phyloP scores from a whole-genome alignment of 148 eudicot genomes.

The Oxyria digyna region DNA sequence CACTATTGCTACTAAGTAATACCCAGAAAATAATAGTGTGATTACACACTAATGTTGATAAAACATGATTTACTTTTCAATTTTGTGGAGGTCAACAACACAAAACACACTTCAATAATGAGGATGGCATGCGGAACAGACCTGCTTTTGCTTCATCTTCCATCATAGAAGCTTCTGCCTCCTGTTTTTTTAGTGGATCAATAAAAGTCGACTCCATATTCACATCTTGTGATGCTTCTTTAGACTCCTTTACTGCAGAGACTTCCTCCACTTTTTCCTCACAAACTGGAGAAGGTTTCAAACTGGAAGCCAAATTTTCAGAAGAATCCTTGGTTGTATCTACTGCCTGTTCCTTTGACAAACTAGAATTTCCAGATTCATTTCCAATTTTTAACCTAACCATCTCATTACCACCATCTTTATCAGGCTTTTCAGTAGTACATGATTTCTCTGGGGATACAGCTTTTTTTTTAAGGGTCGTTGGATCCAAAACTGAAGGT shows the following conservation, averaged over 20 bases:
- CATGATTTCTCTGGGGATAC: slow-evolving; percentile 16
- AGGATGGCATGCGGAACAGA: slow-evolving; percentile 5
- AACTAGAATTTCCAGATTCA: slow-evolving; percentile 22
- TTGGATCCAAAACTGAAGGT: slow-evolving; percentile 18
- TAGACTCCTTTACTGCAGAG: slow-evolving; percentile 13
- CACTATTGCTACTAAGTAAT: not conserved
- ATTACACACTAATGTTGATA: not conserved
- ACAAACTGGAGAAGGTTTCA: slow-evolving; percentile 25
- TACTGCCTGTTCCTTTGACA: slow-evolving; percentile 18
- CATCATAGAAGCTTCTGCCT: slow-evolving; percentile 17
- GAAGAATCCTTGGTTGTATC: slow-evolving; percentile 17
- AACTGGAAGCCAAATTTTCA: slow-evolving; percentile 22
- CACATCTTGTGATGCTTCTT: slow-evolving; percentile 30
- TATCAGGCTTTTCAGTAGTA: slow-evolving; percentile 24
- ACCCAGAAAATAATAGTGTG: not conserved
- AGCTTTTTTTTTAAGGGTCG: slow-evolving; percentile 13
- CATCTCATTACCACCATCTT: slow-evolving; percentile 18
- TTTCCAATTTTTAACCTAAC: slow-evolving; percentile 8
- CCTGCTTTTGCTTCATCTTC: slow-evolving; percentile 39
- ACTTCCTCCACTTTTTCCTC: slow-evolving; percentile 23
- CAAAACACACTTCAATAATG: not conserved
- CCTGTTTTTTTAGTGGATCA: slow-evolving; percentile 24
- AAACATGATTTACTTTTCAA: not conserved
- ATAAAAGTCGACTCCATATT: slow-evolving; percentile 25
- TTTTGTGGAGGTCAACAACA: not conserved